Conservation (phyloP, 1,139 yeast species). For the Candida pseudoviswanathii region DNA sequence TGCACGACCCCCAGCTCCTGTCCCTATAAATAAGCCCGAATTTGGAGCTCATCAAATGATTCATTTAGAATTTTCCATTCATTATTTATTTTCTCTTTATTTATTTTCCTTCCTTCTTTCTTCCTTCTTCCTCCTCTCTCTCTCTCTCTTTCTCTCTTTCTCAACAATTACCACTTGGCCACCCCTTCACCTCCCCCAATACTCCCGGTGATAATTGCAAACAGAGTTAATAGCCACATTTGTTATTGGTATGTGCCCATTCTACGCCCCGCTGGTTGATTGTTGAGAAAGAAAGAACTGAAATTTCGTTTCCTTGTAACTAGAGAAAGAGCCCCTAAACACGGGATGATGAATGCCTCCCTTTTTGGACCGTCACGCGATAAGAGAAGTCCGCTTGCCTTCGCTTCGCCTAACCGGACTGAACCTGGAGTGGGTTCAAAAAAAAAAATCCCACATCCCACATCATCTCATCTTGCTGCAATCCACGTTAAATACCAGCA, state of each 20-base stretch:
- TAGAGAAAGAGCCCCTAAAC: background rate
- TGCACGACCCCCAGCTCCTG: background rate
- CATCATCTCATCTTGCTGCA: slow-evolving; percentile 2
- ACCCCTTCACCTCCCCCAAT: slow-evolving; percentile 11
- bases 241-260: slow-evolving; percentile 10
- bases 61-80: slow-evolving; percentile 7
- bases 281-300: slow-evolving; percentile 17
- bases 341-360: background rate
- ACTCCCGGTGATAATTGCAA: slow-evolving; percentile 24
- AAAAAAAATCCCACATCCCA: background rate
- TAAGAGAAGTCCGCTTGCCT: too few species aligned
- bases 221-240: slow-evolving; percentile 10
- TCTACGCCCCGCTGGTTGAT: slow-evolving; percentile 6
- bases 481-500: background rate
- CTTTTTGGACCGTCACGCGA: too few species aligned
- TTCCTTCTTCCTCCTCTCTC: slow-evolving; percentile 20
- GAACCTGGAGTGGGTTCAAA: too few species aligned
- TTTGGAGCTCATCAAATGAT: background rate
- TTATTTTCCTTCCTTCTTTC: slow-evolving; percentile 16
- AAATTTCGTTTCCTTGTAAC: too few species aligned
- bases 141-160: slow-evolving; percentile 20
- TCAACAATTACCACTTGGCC: slow-evolving; percentile 22
- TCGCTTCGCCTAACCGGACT: too few species aligned
- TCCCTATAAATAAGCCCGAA: slow-evolving; percentile 13
- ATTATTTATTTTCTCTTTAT: slow-evolving; percentile 13